These are phyloP conservation scores for Nicotiana tomentosiformis DNA, from an alignment of 257 asterid species.

Conservation along the genomic window DNA sequence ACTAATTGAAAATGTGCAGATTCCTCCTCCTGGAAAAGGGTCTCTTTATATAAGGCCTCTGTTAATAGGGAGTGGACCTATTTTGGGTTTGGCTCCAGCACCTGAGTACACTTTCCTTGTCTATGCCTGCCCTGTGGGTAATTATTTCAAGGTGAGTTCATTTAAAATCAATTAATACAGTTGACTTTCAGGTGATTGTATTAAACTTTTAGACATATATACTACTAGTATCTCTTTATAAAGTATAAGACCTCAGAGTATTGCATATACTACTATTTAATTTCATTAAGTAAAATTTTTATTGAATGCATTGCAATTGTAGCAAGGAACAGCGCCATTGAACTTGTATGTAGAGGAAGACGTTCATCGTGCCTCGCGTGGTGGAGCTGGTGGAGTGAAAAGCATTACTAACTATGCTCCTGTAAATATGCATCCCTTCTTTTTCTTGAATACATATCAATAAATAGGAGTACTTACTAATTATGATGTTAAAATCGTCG, in stretches of 20 bases:
- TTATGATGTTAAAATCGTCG: too few species aligned
- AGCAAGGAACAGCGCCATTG: conserved; percentile 54
- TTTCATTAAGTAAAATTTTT: neutral
- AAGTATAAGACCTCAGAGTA: neutral
- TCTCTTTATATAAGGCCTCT: conserved; percentile 79
- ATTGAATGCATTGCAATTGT: neutral
- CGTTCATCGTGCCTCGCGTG: conserved; percentile 64
- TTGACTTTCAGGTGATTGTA: neutral
- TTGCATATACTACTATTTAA: neutral
- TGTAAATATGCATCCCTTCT: conserved; percentile 23
- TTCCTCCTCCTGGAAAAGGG: conserved; percentile 89
- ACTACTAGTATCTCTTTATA: too few species aligned
- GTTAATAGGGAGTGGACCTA: conserved; percentile 74
- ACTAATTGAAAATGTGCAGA: conserved; percentile 33
- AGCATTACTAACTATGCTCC: conserved; percentile 90
- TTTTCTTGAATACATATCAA: too few species aligned
- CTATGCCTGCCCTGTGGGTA: conserved; percentile 86
- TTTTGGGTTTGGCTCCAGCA: conserved; percentile 71
- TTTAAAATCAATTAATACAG: neutral
- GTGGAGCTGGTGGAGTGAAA: conserved; percentile 82
- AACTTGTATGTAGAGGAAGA: conserved; percentile 62
- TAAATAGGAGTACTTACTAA: too few species aligned
- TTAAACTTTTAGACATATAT: too few species aligned
- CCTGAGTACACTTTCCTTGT: conserved; percentile 71
- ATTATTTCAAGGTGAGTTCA: conserved; percentile 63